These are phyloP conservation scores for Colletotrichum spinosum DNA, from an alignment of 2,329 filamentous ascomycete species.

Conservation along the genomic window DNA sequence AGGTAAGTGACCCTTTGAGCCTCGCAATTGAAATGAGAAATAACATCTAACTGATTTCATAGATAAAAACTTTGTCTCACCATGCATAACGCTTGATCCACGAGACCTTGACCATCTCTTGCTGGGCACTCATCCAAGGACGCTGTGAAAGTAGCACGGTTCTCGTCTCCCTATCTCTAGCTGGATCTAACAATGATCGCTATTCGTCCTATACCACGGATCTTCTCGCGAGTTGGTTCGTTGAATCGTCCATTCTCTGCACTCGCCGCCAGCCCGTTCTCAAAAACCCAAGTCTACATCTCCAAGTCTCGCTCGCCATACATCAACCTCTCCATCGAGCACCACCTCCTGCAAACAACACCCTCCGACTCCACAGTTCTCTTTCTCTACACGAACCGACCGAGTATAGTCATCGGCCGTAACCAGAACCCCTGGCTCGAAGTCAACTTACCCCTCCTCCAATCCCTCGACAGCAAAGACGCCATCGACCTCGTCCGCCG, in stretches of 20 bases:
- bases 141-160: constrained; percentile 5
- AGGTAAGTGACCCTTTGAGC: constrained; percentile 22
- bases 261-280: constrained; percentile 54
- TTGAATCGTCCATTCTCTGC: constrained; percentile 30
- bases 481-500: constrained; percentile 76
- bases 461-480: constrained; percentile 30
- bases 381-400: constrained; percentile 88
- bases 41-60: background rate
- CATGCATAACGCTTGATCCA: no score
- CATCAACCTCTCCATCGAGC: constrained; percentile 93
- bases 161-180: background rate
- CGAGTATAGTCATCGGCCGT: constrained; percentile 89
- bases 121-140: constrained; percentile 9
- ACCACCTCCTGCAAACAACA: constrained; percentile 83
- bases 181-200: constrained; percentile 11
- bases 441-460: constrained; percentile 76
- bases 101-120: background rate
- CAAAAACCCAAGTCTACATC: constrained; percentile 75
- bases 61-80: background rate
- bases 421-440: constrained; percentile 99
- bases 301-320: constrained; percentile 80
- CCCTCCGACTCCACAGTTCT: constrained; percentile 80
- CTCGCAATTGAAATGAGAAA: background rate
- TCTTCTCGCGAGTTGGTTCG: background rate
- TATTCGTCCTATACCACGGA: background rate